Conservation (phyloP, 2,329 filamentous ascomycete genomes). For the Lojkania enalia region DNA sequence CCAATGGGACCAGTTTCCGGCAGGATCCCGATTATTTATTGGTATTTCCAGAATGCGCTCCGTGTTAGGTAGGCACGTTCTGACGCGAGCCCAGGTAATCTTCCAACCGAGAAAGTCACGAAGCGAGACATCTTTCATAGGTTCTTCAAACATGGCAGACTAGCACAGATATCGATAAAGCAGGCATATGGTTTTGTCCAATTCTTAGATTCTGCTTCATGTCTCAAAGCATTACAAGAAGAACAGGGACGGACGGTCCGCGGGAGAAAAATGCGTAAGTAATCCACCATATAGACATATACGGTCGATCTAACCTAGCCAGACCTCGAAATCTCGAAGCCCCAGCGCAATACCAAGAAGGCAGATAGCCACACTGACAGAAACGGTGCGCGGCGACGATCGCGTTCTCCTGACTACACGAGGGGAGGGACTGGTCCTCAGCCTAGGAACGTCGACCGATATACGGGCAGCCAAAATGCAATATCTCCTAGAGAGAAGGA, state of each 20-base stretch:
- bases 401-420: slow-evolving; percentile 65
- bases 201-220: slow-evolving; percentile 77
- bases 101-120: slow-evolving; percentile 89
- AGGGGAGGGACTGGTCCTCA: slow-evolving; percentile 51
- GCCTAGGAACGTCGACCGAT: slow-evolving; percentile 50
- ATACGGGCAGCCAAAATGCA: slow-evolving; percentile 38
- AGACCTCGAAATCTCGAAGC: slow-evolving; percentile 90
- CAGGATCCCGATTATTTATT: slow-evolving; percentile 78
- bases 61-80: background rate
- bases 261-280: slow-evolving; percentile 91
- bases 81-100: slow-evolving; percentile 66
- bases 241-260: slow-evolving; percentile 82
- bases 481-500: slow-evolving; percentile 51
- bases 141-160: slow-evolving; percentile 80
- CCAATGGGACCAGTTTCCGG: slow-evolving; percentile 79
- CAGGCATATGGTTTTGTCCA: slow-evolving; percentile 97
- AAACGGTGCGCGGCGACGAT: slow-evolving; percentile 54
- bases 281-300: background rate
- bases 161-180: slow-evolving; percentile 95
- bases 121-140: slow-evolving; percentile 93
- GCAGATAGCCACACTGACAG: slow-evolving; percentile 42
- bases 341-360: slow-evolving; percentile 76
- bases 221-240: slow-evolving; percentile 70
- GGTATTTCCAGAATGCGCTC: slow-evolving; percentile 55
- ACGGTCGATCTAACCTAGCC: slow-evolving; percentile 36